These are phyloP conservation scores for Vigna unguiculata DNA, from an alignment of 306 rosid genomes.

Conservation along the genomic window DNA sequence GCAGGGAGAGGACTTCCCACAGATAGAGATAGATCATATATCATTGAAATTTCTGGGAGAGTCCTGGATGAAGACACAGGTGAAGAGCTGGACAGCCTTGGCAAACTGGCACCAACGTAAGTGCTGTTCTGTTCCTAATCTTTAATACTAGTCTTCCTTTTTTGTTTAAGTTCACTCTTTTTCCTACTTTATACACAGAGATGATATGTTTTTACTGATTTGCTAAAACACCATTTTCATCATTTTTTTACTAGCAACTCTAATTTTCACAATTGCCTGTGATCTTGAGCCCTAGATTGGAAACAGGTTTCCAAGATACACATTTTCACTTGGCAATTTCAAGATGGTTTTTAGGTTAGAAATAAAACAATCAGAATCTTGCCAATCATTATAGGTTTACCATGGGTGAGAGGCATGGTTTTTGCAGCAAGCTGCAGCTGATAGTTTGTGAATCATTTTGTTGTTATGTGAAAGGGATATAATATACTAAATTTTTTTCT, in stretches of 20 bases:
- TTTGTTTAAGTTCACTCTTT: constrained; percentile 1
- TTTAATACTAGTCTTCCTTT: background rate
- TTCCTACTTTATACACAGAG: constrained; percentile 29
- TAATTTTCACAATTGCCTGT: constrained; percentile 6
- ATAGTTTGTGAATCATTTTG: background rate
- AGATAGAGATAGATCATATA: constrained; percentile 75
- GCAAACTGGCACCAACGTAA: constrained; percentile 99
- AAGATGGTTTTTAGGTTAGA: constrained; percentile 10
- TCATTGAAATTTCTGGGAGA: constrained; percentile 89
- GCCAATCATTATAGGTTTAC: constrained; percentile 12
- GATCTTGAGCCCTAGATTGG: constrained; percentile 2
- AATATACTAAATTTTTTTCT: background rate
- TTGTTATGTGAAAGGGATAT: background rate
- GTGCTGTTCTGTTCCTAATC: constrained; percentile 36
- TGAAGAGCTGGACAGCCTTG: constrained; percentile 93
- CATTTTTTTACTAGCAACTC: background rate
- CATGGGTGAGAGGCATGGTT: background rate
- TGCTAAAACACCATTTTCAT: background rate
- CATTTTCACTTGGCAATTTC: constrained; percentile 20
- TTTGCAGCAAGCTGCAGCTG: background rate
- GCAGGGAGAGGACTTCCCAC: constrained; percentile 86
- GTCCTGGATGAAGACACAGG: constrained; percentile 92
- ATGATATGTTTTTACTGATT: constrained; percentile 21
- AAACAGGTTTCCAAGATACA: background rate
- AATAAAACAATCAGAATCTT: background rate